phyloP scores from a whole-genome alignment of 192 early-diverging fungal genomes.

The Geranomyces michiganensis region DNA sequence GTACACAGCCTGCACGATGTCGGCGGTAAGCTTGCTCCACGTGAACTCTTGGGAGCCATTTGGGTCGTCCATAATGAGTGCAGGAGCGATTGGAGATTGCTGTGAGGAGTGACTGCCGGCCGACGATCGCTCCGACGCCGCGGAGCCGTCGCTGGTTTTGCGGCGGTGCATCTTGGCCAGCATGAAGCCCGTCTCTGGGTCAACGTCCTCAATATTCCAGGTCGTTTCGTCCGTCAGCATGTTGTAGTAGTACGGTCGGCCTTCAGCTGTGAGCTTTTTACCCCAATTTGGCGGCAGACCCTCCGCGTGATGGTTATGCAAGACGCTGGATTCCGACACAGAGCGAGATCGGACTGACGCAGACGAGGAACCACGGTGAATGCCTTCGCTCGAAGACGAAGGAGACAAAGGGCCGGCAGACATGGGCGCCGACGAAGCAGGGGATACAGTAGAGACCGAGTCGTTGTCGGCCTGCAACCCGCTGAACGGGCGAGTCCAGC shows the following conservation, averaged over 20 bases:
- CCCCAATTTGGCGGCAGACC: constrained; percentile 64
- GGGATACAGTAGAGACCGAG: not conserved
- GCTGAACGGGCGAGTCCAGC: constrained; percentile 55
- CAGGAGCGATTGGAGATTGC: not conserved
- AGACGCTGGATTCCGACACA: constrained; percentile 11
- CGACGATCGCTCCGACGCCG: constrained; percentile 3
- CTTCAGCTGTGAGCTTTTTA: constrained; percentile 58
- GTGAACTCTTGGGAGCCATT: constrained; percentile 9
- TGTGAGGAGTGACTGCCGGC: constrained; percentile 1
- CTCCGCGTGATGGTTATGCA: constrained; percentile 3
- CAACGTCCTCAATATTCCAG: constrained; percentile 55
- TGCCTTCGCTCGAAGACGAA: constrained; percentile 9
- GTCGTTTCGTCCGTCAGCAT: constrained; percentile 67
- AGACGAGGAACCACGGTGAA: constrained; percentile 1
- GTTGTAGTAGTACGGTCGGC: constrained; percentile 68
- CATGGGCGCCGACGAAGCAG: constrained; percentile 9
- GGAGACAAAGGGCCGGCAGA: constrained; percentile 4
- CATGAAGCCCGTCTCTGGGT: constrained; percentile 45
- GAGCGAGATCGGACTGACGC: not conserved
- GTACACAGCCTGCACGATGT: constrained; percentile 47
- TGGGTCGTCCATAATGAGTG: not conserved
- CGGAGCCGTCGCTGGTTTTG: constrained; percentile 19
- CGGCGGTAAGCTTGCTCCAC: constrained; percentile 46
- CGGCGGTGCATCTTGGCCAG: constrained; percentile 42
- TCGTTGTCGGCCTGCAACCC: constrained; percentile 8